Conservation (phyloP, 1,284 basidiomycete species). For the Mycocalia duriaeana region DNA sequence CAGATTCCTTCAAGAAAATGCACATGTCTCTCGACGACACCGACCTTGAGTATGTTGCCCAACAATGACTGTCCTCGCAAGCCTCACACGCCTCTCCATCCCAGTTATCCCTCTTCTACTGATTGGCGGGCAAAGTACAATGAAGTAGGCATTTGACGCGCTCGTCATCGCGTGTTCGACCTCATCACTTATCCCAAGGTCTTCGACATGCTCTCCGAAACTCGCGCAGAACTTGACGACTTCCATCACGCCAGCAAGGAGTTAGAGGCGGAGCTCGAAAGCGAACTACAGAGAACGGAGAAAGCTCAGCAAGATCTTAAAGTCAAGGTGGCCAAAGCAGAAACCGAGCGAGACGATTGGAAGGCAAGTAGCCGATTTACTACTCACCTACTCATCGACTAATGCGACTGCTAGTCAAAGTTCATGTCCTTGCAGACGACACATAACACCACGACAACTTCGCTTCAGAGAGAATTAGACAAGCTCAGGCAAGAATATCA, state of each 20-base stretch:
- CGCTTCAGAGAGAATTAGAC: conserved; percentile 87
- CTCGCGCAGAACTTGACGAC: conserved; percentile 83
- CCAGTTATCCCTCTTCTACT: conserved; percentile 48
- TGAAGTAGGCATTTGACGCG: conserved; percentile 45
- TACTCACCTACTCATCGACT: conserved; percentile 4
- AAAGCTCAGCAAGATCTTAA: conserved; percentile 79
- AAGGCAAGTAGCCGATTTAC: conserved; percentile 57
- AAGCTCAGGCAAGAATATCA: conserved; percentile 77
- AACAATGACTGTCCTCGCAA: conserved; percentile 3
- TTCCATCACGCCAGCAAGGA: conserved; percentile 90
- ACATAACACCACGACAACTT: conserved; percentile 83
- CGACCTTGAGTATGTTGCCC: conserved; percentile 47
- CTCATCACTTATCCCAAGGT: conserved; percentile 33
- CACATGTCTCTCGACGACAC: conserved; percentile 61
- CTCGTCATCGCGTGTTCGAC: conserved; percentile 4
- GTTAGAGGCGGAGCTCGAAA: conserved; percentile 88
- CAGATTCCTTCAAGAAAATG: conserved; percentile 53
- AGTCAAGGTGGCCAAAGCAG: conserved; percentile 68
- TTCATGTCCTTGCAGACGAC: conserved; percentile 86
- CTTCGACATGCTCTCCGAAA: conserved; percentile 81
- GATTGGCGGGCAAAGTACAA: conserved; percentile 86
- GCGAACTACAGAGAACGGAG: conserved; percentile 84
- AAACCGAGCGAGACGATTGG: conserved; percentile 86
- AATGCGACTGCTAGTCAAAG: conserved; percentile 54
- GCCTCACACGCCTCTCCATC: conserved; percentile 6